Base-by-base conservation (phyloP, 2,329 filamentous ascomycete genomes). In the Stemphylium beticola region DNA sequence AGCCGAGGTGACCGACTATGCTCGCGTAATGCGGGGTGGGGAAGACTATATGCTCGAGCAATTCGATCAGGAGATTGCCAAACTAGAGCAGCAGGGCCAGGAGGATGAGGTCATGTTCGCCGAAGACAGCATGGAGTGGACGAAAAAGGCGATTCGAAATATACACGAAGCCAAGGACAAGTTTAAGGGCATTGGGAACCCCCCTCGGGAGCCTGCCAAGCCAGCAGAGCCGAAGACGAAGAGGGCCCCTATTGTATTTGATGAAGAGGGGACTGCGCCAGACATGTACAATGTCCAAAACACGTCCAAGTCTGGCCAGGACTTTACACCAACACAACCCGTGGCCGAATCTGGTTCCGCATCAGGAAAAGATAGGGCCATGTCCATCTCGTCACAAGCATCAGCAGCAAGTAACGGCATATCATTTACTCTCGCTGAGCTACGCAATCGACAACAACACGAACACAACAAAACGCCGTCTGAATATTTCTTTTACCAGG, bases 31-130 rank as follows among this genome's bases (percentile, higher is more conserved):
- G 91, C 96, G 93, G 72, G 95, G 93, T 6, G 93, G 91, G 4
- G 87, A 90, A 66, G 87, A 90, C 31, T 99, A 99, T 72, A 93
- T 99, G 88, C 73, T 80, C 11, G 82, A 86, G 48, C 90, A 98
- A 70, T 93, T 88, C 65, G 87, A 96, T 58, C 79, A 85, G 33
- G 93, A 98, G 72, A 87, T 96, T 32, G 79, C 84, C 34, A 87
- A 91, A 15, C 79, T 99, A 20, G 79, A 85, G 55, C 82, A 82
- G 58, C 92, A 96, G 77, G 92, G 92, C 67, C 87, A 87, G 61
- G 92, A 96, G 73, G 95, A 99, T 70, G 91, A 97, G 76, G 79
- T 95, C 31, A 84, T 97, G 74, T 99, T 96, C 76, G 93, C 87
- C 6, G 92, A 97, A 67, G 93, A 96, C 59, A 89, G 87, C n/a